Evolutionary conservation across 2,329 filamentous ascomycete species (phyloP).

Genomic region (Penicillium verrucosum): DNA sequence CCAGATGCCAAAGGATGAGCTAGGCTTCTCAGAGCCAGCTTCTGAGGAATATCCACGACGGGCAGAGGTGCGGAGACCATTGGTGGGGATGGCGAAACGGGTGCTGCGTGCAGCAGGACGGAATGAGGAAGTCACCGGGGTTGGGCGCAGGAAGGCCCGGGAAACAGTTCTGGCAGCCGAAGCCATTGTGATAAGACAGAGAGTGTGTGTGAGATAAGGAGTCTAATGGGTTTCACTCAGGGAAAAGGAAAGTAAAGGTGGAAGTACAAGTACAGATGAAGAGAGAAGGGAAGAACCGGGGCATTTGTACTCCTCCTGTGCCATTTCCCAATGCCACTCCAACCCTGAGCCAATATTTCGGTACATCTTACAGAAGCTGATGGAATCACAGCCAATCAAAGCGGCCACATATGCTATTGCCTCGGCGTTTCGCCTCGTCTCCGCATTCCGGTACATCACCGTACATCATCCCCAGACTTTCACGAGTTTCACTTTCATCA

Average conservation of each 20-base stretch:
- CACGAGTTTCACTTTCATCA: neutral
- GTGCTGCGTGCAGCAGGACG: constrained; percentile 52
- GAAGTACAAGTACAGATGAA: constrained; percentile 5
- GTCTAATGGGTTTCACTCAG: constrained; percentile 1
- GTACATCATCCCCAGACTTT: neutral
- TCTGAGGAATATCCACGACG: constrained; percentile 78
- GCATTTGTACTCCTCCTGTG: constrained; percentile 8
- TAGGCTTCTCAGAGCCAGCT: constrained; percentile 51
- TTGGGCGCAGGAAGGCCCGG: constrained; percentile 43
- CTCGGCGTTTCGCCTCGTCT: constrained; percentile 13
- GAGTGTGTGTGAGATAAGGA: neutral
- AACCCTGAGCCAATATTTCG: constrained; percentile 1
- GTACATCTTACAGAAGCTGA: constrained; percentile 9
- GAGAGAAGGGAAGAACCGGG: constrained; percentile 12
- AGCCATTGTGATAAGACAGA: constrained; percentile 34
- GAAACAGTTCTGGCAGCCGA: constrained; percentile 43
- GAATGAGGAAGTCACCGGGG: constrained; percentile 36
- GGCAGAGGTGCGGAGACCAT: constrained; percentile 69
- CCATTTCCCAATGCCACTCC: neutral
- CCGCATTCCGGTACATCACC: constrained; percentile 10
- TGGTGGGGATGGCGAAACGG: constrained; percentile 57
- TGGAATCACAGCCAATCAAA: constrained; percentile 17
- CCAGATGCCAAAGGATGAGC: constrained; percentile 55
- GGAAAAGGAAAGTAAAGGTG: constrained; percentile 5
- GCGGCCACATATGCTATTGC: constrained; percentile 12